A percentile compares a stretch with the other conserved stretches of the same genome.
Evolutionary conservation across 805 yeast genomes (phyloP).

Genomic region (Blastobotrys americana): DNA sequence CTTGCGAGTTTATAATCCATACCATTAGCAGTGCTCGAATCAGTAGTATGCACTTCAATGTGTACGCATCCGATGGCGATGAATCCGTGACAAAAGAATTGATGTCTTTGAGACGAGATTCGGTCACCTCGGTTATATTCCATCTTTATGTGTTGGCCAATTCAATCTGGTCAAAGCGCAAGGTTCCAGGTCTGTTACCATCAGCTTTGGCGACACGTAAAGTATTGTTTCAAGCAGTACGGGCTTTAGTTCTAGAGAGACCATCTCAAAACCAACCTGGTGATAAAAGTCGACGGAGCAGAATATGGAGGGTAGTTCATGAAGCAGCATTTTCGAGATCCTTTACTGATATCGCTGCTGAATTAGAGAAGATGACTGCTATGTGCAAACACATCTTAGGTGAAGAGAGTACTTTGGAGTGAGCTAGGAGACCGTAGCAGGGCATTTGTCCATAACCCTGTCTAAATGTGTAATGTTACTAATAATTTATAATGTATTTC

Average conservation of each 20-base stretch:
- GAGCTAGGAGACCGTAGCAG: too few species aligned
- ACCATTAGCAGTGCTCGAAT: slow-evolving; percentile 44
- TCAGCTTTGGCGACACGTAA: slow-evolving; percentile 39
- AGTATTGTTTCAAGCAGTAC: slow-evolving; percentile 36
- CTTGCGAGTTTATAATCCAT: slow-evolving; percentile 37
- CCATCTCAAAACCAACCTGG: slow-evolving; percentile 5
- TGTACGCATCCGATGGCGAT: slow-evolving; percentile 39
- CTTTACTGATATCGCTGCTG: slow-evolving; percentile 40
- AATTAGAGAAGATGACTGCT: slow-evolving; percentile 33
- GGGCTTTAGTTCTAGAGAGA: slow-evolving; percentile 25
- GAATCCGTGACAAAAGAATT: slow-evolving; percentile 35
- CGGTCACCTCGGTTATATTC: slow-evolving; percentile 41
- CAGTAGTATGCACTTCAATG: slow-evolving; percentile 41
- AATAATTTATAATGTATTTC: not conserved
- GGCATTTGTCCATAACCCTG: too few species aligned
- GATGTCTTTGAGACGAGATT: slow-evolving; percentile 40
- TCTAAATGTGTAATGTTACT: not conserved
- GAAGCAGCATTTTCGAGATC: slow-evolving; percentile 45
- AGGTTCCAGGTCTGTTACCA: slow-evolving; percentile 41
- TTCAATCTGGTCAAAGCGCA: slow-evolving; percentile 34
- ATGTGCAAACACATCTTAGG: slow-evolving; percentile 40
- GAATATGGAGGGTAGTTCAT: slow-evolving; percentile 43
- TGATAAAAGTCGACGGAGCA: slow-evolving; percentile 15
- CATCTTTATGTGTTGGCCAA: slow-evolving; percentile 39
- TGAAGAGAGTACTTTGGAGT: slow-evolving; percentile 28